Conservation (phyloP, 139 green algal species). For the Raphidocelis subcapitata region DNA sequence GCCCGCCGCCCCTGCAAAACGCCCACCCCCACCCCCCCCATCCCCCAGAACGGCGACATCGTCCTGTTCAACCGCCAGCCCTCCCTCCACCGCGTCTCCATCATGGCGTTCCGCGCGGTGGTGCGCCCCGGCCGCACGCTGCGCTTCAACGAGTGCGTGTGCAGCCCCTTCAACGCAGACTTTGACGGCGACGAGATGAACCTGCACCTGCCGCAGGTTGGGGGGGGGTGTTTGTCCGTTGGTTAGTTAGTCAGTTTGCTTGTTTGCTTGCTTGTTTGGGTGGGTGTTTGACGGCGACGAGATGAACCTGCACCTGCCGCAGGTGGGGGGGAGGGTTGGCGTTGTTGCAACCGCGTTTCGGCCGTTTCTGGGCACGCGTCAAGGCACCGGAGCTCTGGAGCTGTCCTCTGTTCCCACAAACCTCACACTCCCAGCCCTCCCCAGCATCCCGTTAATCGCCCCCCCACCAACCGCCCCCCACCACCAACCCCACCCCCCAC, state of each 20-base stretch:
- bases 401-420: too few relatives aligned
- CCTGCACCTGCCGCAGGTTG: constrained; percentile 89
- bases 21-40: too few relatives aligned
- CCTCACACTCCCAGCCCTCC: neutral
- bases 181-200: constrained; percentile 99
- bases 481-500: neutral
- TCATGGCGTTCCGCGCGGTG: constrained; percentile 93
- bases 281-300: constrained; percentile 71
- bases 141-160: constrained; percentile 98
- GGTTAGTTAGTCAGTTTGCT: neutral
- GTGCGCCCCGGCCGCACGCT: constrained; percentile 89
- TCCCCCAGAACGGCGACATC: constrained; percentile 87
- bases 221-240: neutral
- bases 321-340: constrained; percentile 31
- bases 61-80: constrained; percentile 99
- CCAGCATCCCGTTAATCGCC: neutral
- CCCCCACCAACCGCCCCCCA: neutral
- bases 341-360: too few relatives aligned
- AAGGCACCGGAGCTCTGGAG: too few relatives aligned
- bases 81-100: constrained; percentile 94
- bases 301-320: constrained; percentile 98
- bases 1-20: too few relatives aligned
- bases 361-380: too few relatives aligned
- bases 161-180: constrained; percentile 98
- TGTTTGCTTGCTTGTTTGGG: neutral